Base-by-base conservation (phyloP, 371 early-diverging fungal genomes). In the Smittium culicis region DNA sequence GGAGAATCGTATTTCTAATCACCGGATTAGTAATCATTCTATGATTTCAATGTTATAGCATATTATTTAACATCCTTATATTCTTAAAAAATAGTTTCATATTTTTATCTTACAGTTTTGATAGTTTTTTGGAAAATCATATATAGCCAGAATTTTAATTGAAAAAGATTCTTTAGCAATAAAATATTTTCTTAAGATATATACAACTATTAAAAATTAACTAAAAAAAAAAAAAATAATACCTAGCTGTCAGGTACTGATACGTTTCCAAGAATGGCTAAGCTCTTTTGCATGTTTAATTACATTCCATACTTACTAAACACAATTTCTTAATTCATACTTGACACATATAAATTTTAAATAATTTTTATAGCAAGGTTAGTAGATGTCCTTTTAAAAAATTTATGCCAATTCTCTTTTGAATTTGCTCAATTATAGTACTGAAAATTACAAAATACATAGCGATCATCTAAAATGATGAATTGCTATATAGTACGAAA, bases 101-200 rank as follows among this genome's bases (percentile, higher is more conserved):
- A 59, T 5, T 59, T 59, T 59, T 59, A 29, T 59, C 27, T 11
- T 59, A 14, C 5, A 11, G 27, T 59, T 59, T 27, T 16, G 31
- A 59, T 29, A 59, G 60, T 59, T 29, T 59, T n/a, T 45, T 45
- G 45, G 20, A 45, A 45, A 45, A 45, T 20, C 20, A 45, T 45
- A 59, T 59, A 59, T 59, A 59, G 60, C 60, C 60, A 59, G 27
- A 29, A n/a, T 11, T 59, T 59, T 59, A 11, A 59, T 59, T 59
- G 60, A 59, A 59, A 59, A 31, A 59, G 5, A 59, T 29, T 27
- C 60, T 59, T 59, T 32, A 59, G 60, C 60, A 14, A 59, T 59
- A 59, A 59, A 59, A 59, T 14, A 59, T 59, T 54, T 59, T 59
- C 60, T 29, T 32, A 59, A 59, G 31, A 59, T 59, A 59, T 59